These are phyloP conservation scores for Penicillium sp. DNA, from an alignment of 2,329 filamentous ascomycete genomes.

Conservation along the genomic window DNA sequence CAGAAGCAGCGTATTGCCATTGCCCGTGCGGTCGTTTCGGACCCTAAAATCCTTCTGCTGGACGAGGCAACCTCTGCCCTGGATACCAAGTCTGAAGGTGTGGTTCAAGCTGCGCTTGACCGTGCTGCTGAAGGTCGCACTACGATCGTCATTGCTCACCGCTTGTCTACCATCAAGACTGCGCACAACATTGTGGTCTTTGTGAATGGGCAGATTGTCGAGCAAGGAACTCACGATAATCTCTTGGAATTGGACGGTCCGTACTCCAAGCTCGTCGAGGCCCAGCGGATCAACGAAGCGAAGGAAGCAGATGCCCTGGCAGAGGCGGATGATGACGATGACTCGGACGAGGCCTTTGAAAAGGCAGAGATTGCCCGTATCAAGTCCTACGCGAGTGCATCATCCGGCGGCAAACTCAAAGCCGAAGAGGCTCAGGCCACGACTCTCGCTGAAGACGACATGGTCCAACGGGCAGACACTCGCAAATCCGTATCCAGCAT, in stretches of 20 bases:
- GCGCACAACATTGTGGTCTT: slow-evolving; percentile 97
- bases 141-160: slow-evolving; percentile 94
- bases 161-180: slow-evolving; percentile 89
- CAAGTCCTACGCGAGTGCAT: slow-evolving; percentile 38
- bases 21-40: slow-evolving; percentile 84
- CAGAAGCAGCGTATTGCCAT: slow-evolving; percentile 98
- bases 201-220: slow-evolving; percentile 80
- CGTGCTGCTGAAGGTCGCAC: slow-evolving; percentile 83
- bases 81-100: slow-evolving; percentile 91
- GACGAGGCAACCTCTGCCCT: slow-evolving; percentile 94
- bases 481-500: slow-evolving; percentile 68
- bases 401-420: slow-evolving; percentile 32
- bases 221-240: slow-evolving; percentile 86
- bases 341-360: slow-evolving; percentile 27
- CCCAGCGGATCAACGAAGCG: slow-evolving; percentile 75
- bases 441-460: slow-evolving; percentile 30
- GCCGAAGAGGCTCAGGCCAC: slow-evolving; percentile 19
- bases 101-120: slow-evolving; percentile 91
- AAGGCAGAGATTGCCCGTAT: slow-evolving; percentile 36
- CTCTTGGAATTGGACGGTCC: slow-evolving; percentile 72
- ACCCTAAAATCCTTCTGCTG: slow-evolving; percentile 88
- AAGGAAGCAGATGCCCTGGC: slow-evolving; percentile 41
- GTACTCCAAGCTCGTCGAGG: slow-evolving; percentile 84
- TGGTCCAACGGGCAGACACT: slow-evolving; percentile 50
- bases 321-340: slow-evolving; percentile 32